phyloP scores from a whole-genome alignment of 2,329 filamentous ascomycete genomes.

The Zalaria sp. region DNA sequence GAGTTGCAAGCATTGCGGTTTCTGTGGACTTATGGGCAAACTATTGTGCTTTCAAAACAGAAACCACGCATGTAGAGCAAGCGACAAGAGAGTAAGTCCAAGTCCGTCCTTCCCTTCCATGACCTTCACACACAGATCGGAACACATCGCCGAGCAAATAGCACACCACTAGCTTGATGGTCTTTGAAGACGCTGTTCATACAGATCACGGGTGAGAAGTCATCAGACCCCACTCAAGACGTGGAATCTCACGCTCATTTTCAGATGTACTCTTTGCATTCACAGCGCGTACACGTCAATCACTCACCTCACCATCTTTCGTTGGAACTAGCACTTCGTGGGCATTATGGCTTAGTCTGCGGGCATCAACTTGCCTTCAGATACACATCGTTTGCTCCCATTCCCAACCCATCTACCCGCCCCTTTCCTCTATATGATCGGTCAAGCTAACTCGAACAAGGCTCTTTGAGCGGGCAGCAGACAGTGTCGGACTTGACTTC shows the following conservation, averaged over 20 bases:
- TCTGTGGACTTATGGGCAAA: slow-evolving; percentile 96
- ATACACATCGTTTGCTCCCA: slow-evolving; percentile 1
- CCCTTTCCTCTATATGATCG: slow-evolving; percentile 5
- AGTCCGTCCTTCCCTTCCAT: slow-evolving; percentile 47
- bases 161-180: neutral
- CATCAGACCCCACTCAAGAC: neutral
- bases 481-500: slow-evolving; percentile 80
- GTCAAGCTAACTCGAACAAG: slow-evolving; percentile 30
- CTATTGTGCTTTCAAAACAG: slow-evolving; percentile 95
- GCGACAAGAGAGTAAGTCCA: slow-evolving; percentile 98
- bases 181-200: slow-evolving; percentile 1
- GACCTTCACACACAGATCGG: slow-evolving; percentile 4
- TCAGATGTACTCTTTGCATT: slow-evolving; percentile 1
- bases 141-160: neutral
- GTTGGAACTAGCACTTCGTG: slow-evolving; percentile 1
- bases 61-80: slow-evolving; percentile 87
- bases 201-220: slow-evolving; percentile 5
- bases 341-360: neutral
- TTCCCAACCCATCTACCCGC: slow-evolving; percentile 1
- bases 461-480: slow-evolving; percentile 80
- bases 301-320: neutral
- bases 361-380: neutral
- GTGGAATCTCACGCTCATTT: slow-evolving; percentile 4
- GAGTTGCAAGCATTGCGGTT: slow-evolving; percentile 80
- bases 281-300: neutral